Evolutionary conservation across 1,284 basidiomycete genomes (phyloP), one percentile per base, ranked within the genome.

Genomic region (Coriolopsis trogii): DNA sequence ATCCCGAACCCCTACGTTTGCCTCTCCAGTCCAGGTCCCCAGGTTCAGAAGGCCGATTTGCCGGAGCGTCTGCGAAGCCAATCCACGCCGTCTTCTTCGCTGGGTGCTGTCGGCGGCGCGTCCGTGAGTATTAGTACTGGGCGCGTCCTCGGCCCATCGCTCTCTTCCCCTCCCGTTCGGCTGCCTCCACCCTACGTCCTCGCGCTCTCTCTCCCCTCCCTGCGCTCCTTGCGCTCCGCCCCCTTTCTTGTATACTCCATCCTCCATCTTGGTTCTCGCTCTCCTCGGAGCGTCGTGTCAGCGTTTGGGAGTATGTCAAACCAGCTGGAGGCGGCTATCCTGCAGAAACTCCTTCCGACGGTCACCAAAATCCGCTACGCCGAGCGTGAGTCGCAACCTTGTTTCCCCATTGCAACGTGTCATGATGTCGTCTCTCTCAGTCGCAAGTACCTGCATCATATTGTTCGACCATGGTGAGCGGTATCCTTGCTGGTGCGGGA

Each of bases 301-400:
- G 42, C 23, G 23, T 42, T 20, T 34, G 47, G 36, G 21, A 16
- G 9, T 44, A 51, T 58, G 52, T 30, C 40, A 15, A 46, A 21
- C 28, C 13, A 41, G 4, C 31, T 44, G 16, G 33, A 51, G 30
- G 34, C 33, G 25, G 49, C 56, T 10, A 44, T 59, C 26, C 43
- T 59, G 13, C 40, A 46, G 23, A 42, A 49, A 20, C 45, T 53
- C n/a, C 34, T 53, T 15, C 57, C 57, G 2, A 53, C 53, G 12
- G 48, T 59, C 20, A 33, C 46, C 18, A 59, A 56, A 31, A 55
- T 55, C 16, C 58, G 58, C 31, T 59, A 59, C 48, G 54, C 58
- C 6, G 58, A 59, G 42, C 41, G 58, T 59, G 46, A 44, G 58
- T 59, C n/a, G n/a, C n/a, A n/a, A n/a, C n/a, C n/a, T n/a, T n/a